Evolutionary conservation across 2,329 filamentous ascomycete species (phyloP), one percentile per base, ranked within the genome.

Genomic region (Alternaria sp.): DNA sequence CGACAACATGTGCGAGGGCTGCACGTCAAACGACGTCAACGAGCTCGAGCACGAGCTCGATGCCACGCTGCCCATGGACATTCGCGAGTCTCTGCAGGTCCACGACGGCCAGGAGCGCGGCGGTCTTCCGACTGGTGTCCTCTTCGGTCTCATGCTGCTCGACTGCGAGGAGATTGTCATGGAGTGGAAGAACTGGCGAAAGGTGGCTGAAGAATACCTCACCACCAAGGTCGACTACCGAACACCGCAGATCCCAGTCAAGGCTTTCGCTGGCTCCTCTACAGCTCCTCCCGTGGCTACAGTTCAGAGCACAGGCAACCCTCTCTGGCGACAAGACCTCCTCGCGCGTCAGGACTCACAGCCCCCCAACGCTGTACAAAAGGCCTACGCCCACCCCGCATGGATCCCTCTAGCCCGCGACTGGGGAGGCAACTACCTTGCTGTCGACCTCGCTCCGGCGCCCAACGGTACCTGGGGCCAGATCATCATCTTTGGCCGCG

Each of bases 161-260:
- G 95, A 99, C 78, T 98, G 95, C 74, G 95, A 99, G 78, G 95
- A 99, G 75, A 97, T 99, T 68, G 90, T 97, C 23, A 93, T 97
- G 77, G 95, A 99, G 77, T 98, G 94, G 92, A 90, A 91, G 71
- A 96, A 97, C 74, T 99, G 95, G 95, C 89, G 92, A 70, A 88
- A 87, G 63, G 95, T 99, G 62, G 97, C 97, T 74, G 88, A 94
- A 58, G 92, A 97, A 73, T 97, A 91, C 76, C 84, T 98, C 58
- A 83, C 86, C 40, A 83, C 87, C 37, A 76, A 87, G 34, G 74
- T 78, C 17, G 76, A 80, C 78, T 71, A 83, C 81, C 56, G 82
- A 76, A 74, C 88, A 80, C 87, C 90, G 4, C 82, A 88, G 14
- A 81, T 86, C 21, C 88, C 91, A 3, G 83, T 88, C 51, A 94